Conservation (phyloP, 148 eudicot species). For the Rhododendron molle region DNA sequence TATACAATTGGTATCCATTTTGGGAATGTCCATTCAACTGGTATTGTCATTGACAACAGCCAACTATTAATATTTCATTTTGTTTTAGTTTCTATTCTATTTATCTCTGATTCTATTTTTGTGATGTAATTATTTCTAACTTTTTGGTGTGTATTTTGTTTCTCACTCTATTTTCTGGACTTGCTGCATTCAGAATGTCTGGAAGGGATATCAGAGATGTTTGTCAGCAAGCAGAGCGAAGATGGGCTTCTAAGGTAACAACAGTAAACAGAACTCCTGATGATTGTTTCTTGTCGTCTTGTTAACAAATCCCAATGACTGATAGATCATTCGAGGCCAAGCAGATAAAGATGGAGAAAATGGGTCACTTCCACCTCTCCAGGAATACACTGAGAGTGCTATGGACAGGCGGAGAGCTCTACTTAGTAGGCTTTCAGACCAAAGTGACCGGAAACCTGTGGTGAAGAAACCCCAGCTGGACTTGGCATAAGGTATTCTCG, state of each 20-base stretch:
- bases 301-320: background rate
- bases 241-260: constrained; percentile 95
- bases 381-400: constrained; percentile 67
- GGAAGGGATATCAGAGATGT: constrained; percentile 91
- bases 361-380: constrained; percentile 68
- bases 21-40: background rate
- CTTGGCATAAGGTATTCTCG: constrained; percentile 22
- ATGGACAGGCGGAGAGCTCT: constrained; percentile 40
- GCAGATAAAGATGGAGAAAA: constrained; percentile 35
- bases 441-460: constrained; percentile 23
- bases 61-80: background rate
- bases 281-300: background rate
- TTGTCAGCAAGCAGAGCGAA: constrained; percentile 95
- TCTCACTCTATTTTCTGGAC: background rate
- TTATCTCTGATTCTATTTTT: background rate
- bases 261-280: background rate
- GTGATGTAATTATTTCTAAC: background rate
- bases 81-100: background rate
- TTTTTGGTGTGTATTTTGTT: background rate
- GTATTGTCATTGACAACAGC: background rate
- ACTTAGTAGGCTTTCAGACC: constrained; percentile 34
- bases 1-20: background rate
- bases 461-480: constrained; percentile 52
- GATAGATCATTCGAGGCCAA: constrained; percentile 74
- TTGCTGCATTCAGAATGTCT: constrained; percentile 57